Evolutionary conservation across 495 filamentous ascomycete genomes (phyloP).

Genomic region (Talaromyces stipitatus): DNA sequence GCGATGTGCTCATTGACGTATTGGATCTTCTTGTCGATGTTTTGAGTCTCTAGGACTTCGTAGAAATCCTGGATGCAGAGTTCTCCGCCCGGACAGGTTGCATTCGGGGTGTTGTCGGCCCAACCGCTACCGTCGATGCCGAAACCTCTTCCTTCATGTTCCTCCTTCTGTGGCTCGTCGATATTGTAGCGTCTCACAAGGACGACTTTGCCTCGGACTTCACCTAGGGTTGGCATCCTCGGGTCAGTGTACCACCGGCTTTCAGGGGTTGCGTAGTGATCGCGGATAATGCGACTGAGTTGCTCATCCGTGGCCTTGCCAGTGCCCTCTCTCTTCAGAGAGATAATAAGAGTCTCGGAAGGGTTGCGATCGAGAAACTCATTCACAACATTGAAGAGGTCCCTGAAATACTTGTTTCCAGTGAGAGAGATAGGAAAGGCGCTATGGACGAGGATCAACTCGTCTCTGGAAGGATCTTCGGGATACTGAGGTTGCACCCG

Average conservation of each 20-base stretch:
- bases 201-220: conserved; percentile 75
- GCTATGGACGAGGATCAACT: conserved; percentile 64
- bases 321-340: conserved; percentile 82
- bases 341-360: conserved; percentile 76
- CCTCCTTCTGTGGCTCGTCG: conserved; percentile 48
- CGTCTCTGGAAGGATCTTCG: conserved; percentile 45
- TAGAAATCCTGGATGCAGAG: conserved; percentile 94
- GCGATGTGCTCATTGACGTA: conserved; percentile 66
- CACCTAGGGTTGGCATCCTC: conserved; percentile 72
- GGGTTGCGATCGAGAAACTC: conserved; percentile 72
- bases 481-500: conserved; percentile 61
- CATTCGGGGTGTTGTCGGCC: conserved; percentile 83
- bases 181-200: conserved; percentile 76
- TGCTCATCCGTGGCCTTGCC: conserved; percentile 74
- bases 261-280: conserved; percentile 58
- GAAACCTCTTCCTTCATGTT: conserved; percentile 59
- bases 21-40: conserved; percentile 73
- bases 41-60: conserved; percentile 67
- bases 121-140: conserved; percentile 77
- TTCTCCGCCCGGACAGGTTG: conserved; percentile 60
- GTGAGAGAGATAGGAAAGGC: conserved; percentile 69
- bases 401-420: conserved; percentile 65
- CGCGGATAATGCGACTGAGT: conserved; percentile 60
- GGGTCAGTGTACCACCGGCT: conserved; percentile 73
- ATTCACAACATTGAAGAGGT: conserved; percentile 59